Evolutionary conservation across 352 stramenopile species (phyloP).

Genomic region (Globisporangium spinosum): DNA sequence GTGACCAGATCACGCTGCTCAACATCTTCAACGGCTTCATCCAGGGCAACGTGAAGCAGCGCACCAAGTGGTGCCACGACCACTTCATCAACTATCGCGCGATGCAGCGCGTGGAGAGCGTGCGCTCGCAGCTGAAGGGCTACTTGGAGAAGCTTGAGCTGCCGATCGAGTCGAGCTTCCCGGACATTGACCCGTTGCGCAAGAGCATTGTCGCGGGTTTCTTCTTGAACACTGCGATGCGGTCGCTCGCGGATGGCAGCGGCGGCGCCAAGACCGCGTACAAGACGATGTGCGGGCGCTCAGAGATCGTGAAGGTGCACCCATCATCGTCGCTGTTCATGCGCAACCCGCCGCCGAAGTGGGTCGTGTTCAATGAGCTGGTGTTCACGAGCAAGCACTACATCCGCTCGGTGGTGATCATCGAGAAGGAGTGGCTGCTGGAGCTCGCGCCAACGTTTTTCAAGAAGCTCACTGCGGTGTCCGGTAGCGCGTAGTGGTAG

Average conservation of each 20-base stretch:
- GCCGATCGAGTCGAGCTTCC: conserved; percentile 62
- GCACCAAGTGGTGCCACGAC: conserved; percentile 83
- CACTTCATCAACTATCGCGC: conserved; percentile 85
- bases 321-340: conserved; percentile 87
- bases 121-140: conserved; percentile 60
- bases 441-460: conserved; percentile 85
- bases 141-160: conserved; percentile 75
- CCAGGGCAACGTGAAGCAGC: conserved; percentile 71
- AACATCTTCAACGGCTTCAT: conserved; percentile 81
- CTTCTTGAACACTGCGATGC: conserved; percentile 88
- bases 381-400: conserved; percentile 92
- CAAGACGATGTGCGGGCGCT: conserved; percentile 83
- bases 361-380: conserved; percentile 87
- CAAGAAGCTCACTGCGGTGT: conserved; percentile 42
- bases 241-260: conserved; percentile 65
- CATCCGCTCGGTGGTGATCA: conserved; percentile 82
- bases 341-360: conserved; percentile 84
- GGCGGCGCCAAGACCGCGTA: conserved; percentile 70
- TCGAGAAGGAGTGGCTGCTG: conserved; percentile 88
- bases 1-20: conserved; percentile 81
- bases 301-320: conserved; percentile 86
- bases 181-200: conserved; percentile 78
- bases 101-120: conserved; percentile 83
- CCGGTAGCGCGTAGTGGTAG: conserved; percentile 12
- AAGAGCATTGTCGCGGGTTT: conserved; percentile 87